Evolutionary conservation across 495 filamentous ascomycete species (phyloP).

Genomic region (Penicillium ochrochloron): DNA sequence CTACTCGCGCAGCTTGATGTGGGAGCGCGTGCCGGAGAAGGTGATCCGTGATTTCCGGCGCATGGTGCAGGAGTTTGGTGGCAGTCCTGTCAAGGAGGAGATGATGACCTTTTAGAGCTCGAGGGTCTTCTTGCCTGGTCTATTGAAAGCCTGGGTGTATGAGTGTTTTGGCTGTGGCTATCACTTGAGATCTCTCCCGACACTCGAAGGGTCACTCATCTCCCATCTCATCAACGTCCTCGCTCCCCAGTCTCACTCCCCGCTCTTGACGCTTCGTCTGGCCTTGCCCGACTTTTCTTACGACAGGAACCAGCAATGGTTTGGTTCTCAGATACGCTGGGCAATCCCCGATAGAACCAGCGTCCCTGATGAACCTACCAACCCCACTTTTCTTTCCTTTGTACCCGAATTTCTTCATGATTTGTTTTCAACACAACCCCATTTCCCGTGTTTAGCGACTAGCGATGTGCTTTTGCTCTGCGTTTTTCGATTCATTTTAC

Average conservation of each 20-base stretch:
- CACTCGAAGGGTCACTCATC: background rate
- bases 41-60: slow-evolving; percentile 91
- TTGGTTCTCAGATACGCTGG: slow-evolving; percentile 3
- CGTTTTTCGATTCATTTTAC: background rate
- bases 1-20: slow-evolving; percentile 90
- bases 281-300: background rate
- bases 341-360: background rate
- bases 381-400: background rate
- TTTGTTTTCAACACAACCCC: background rate
- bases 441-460: slow-evolving; percentile 3
- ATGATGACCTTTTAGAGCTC: slow-evolving; percentile 23
- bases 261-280: background rate
- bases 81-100: slow-evolving; percentile 43
- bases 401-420: background rate
- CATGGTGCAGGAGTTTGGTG: slow-evolving; percentile 70
- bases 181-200: background rate
- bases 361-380: background rate
- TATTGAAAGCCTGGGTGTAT: background rate
- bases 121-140: background rate
- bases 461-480: background rate
- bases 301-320: slow-evolving; percentile 9
- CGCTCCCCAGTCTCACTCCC: background rate
- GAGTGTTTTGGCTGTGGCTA: background rate
- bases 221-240: background rate
- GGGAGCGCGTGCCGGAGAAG: slow-evolving; percentile 90